These are phyloP conservation scores for Xylaria sp. DNA, from an alignment of 2,329 filamentous ascomycete species.

Conservation along the genomic window DNA sequence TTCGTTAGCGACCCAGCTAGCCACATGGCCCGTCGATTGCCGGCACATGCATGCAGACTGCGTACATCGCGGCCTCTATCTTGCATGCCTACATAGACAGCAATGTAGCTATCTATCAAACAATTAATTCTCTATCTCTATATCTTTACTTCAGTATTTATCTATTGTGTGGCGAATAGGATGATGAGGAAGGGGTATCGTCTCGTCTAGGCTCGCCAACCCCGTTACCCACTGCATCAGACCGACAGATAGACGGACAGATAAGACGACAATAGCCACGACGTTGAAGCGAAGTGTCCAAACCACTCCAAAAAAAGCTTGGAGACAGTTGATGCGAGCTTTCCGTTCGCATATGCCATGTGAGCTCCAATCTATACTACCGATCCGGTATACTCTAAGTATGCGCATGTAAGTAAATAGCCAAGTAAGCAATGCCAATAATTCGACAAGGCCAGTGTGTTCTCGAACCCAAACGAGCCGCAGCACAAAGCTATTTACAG, in stretches of 20 bases:
- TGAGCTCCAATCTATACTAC: too few species aligned
- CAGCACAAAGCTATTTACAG: conserved; percentile 18
- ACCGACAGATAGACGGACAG: too few species aligned
- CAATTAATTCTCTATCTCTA: not conserved
- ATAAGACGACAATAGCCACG: too few species aligned
- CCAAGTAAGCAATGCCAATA: not conserved
- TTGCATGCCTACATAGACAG: not conserved
- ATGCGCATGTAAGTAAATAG: not conserved
- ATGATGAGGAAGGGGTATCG: not conserved
- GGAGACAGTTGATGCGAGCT: too few species aligned
- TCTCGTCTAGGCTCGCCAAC: too few species aligned
- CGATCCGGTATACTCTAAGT: not conserved
- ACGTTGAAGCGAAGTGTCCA: too few species aligned
- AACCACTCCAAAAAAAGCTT: too few species aligned
- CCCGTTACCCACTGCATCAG: too few species aligned
- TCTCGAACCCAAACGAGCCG: conserved; percentile 15
- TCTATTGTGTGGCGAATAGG: conserved; percentile 6
- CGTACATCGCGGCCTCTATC: conserved; percentile 6
- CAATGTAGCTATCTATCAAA: not conserved
- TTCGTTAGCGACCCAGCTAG: conserved; percentile 7
- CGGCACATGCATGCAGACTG: conserved; percentile 26
- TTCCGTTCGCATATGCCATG: too few species aligned
- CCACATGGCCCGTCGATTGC: conserved; percentile 24
- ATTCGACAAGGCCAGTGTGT: not conserved
- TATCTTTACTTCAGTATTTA: not conserved